These are phyloP conservation scores for Candida sphagnicola DNA, from an alignment of 805 yeast genomes.

Conservation along the genomic window DNA sequence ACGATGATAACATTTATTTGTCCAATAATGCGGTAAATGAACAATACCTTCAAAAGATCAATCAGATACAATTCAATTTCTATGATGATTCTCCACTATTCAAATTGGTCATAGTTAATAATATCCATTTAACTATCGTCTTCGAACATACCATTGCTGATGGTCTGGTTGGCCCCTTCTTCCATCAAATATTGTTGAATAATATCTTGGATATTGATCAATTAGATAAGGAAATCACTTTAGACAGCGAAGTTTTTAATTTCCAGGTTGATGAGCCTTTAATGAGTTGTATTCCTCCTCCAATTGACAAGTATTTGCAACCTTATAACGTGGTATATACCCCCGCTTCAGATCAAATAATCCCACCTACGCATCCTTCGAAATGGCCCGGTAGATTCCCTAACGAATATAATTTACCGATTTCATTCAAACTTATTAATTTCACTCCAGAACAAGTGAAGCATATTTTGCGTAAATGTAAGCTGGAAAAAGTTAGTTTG, in stretches of 20 bases:
- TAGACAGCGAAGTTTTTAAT: slow-evolving; percentile 18
- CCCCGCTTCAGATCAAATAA: slow-evolving; percentile 15
- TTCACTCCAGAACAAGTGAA: slow-evolving; percentile 21
- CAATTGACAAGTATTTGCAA: slow-evolving; percentile 28
- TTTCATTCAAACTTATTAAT: slow-evolving; percentile 24
- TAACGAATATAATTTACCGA: slow-evolving; percentile 3
- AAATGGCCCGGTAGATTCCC: slow-evolving; percentile 32
- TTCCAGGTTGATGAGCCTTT: slow-evolving; percentile 16
- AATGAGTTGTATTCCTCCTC: slow-evolving; percentile 30
- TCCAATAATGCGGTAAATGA: slow-evolving; percentile 21
- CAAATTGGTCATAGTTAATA: slow-evolving; percentile 21
- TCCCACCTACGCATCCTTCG: slow-evolving; percentile 15
- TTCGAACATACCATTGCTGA: slow-evolving; percentile 40
- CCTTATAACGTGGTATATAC: slow-evolving; percentile 23
- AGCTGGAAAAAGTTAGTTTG: slow-evolving; percentile 24
- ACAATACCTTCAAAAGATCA: slow-evolving; percentile 21
- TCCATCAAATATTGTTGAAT: slow-evolving; percentile 31
- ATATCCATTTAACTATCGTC: slow-evolving; percentile 17
- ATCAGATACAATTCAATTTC: slow-evolving; percentile 16
- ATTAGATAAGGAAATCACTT: slow-evolving; percentile 6
- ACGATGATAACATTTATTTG: slow-evolving; percentile 10
- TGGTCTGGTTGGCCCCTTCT: slow-evolving; percentile 30
- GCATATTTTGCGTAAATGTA: slow-evolving; percentile 23
- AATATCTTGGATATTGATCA: neutral
- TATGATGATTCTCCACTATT: slow-evolving; percentile 25